phyloP scores from a whole-genome alignment of 1,284 basidiomycete species.

The Bjerkandera adusta region DNA sequence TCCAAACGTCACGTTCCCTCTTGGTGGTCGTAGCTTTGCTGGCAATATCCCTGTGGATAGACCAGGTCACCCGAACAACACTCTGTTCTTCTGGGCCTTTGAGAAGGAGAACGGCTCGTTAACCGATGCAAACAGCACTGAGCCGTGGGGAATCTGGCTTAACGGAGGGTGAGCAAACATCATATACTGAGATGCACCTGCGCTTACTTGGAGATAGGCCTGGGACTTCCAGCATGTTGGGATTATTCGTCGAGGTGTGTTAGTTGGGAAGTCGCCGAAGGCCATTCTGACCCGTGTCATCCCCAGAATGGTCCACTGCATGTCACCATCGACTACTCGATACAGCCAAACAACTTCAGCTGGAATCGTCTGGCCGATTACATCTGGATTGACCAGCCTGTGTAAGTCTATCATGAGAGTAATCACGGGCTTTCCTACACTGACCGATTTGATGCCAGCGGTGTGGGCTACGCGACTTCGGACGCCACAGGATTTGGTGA shows the following conservation, averaged over 20 bases:
- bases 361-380: conserved; percentile 64
- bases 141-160: conserved; percentile 75
- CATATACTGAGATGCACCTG: not conserved
- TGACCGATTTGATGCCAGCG: conserved; percentile 43
- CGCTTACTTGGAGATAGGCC: conserved; percentile 32
- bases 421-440: not conserved
- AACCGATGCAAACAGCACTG: conserved; percentile 36
- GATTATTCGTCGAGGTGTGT: conserved; percentile 67
- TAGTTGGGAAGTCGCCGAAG: no score
- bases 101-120: conserved; percentile 63
- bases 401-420: conserved; percentile 27
- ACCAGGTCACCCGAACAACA: conserved; percentile 53
- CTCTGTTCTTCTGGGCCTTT: conserved; percentile 71
- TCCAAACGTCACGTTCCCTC: conserved; percentile 61
- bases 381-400: conserved; percentile 75
- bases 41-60: conserved; percentile 68
- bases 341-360: conserved; percentile 49
- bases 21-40: conserved; percentile 58
- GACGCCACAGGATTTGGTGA: conserved; percentile 39
- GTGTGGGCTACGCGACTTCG: conserved; percentile 63
- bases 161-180: no score
- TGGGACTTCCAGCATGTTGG: conserved; percentile 66
- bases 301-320: conserved; percentile 67
- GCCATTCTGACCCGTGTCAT: no score
- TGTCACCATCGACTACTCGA: conserved; percentile 46